Base-by-base conservation (phyloP, 306 rosid genomes). In the Datisca glomerata region DNA sequence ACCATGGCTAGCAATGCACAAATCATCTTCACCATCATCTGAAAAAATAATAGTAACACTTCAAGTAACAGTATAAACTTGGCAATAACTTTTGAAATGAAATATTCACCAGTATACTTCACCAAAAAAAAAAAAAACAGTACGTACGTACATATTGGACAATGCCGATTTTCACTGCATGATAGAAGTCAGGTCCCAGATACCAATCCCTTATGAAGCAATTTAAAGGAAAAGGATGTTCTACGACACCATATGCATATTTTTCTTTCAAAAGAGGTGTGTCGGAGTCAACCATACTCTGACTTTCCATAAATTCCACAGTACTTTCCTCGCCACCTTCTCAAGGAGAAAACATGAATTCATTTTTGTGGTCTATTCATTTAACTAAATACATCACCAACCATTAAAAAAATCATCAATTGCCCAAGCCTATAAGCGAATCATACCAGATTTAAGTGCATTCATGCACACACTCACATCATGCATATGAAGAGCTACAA, bases 91-190 rank as follows among this genome's bases (percentile, higher is more conserved):
- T n/a, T n/a, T n/a, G n/a, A n/a, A n/a, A n/a, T n/a, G n/a, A n/a
- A n/a, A n/a, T n/a, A n/a, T n/a, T n/a, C n/a, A n/a, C n/a, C n/a
- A n/a, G n/a, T n/a, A n/a, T 43, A 19, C 45, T 18, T 22, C 16
- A 27, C 53, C 51, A 48, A 45, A 41, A 57, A 61, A 69, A 27
- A 43, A 49, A 24, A 27, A 55, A 49, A 51, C 49, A 56, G 57
- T 7, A 49, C 54, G 31, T 55, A 70, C 96, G 51, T 78, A 91
- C 98, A 78, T 91, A 91, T 72, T 91, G 98, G 49, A 91, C 98
- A 4, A 91, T 84, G 77, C 98, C 98, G 49, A 91, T 66, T 80
- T 91, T 91, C 80, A 91, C 98, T 23, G 94, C 77, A 66, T 91
- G 53, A 69, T 91, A 91, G 78, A 91, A 91, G 48, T 76, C 74